Evolutionary conservation across 257 asterid genomes (phyloP), one percentile per base, ranked within the genome.

Genomic region (Forsythia suspensa): DNA sequence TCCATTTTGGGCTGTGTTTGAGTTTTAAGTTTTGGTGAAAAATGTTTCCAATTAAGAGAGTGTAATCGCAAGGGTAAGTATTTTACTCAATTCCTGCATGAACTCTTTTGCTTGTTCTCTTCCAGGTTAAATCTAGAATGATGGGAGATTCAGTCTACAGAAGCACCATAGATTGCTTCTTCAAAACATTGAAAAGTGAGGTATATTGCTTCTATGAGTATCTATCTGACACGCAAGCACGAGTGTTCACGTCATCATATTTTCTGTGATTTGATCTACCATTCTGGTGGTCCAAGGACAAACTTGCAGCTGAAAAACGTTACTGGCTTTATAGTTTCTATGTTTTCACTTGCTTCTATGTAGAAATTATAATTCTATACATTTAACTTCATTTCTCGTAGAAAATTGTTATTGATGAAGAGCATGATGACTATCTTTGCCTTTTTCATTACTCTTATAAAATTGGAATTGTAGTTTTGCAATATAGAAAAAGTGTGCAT

Each of bases 81-180:
- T 29, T 9, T 29, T 37, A 20, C 36, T 63, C 72, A 63, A 48
- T 41, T 39, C 52, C 59, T 43, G 3, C 43, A 59, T 69, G 44
- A 42, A 34, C 29, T 65, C 51, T 61, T 16, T 39, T 65, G 57
- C 79, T 59, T 82, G 78, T 81, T 75, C 68, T 81, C 34, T 80
- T 83, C 79, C 84, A 94, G 98, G 90, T 94, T 69, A 94, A 94
- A 82, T 94, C 98, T 80, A 90, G 98, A 90, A 91, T 92, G 98
- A 94, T 94, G 98, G 98, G 98, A 57, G 97, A 92, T 77, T 83
- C 97, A 46, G 77, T 81, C 74, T 92, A 94, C 91, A 92, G 81
- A 86, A 83, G 85, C 88, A 87, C 96, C 59, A 67, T 91, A 69
- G 98, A 94, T 80, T 94, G 98, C 83, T 90, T 92, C 88, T 80